Percentiles rank a stretch among this genome's conserved stretches.
These are phyloP conservation scores for Chaetomiaceae sp. DNA, from an alignment of 2,329 filamentous ascomycete genomes.

Conservation along the genomic window DNA sequence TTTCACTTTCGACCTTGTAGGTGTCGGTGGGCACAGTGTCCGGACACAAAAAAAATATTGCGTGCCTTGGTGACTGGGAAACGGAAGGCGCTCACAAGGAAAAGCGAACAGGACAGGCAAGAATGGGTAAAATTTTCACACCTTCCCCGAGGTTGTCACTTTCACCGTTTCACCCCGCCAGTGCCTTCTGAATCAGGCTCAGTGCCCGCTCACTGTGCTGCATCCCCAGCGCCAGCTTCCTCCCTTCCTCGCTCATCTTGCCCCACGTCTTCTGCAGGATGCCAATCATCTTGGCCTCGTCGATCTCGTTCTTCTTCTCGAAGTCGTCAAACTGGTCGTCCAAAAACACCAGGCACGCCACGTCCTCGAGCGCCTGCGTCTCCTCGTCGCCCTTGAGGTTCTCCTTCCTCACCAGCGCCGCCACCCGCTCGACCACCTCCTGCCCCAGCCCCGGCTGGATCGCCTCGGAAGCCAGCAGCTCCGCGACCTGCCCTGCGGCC, in stretches of 20 bases:
- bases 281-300: conserved; percentile 70
- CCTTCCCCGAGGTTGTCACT: too few species aligned
- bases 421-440: conserved; percentile 58
- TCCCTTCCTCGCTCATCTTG: conserved; percentile 64
- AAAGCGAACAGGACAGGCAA: background rate
- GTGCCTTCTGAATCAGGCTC: conserved; percentile 39
- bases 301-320: conserved; percentile 57
- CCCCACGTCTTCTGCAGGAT: conserved; percentile 71
- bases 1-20: too few species aligned
- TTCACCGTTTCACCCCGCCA: conserved; percentile 6
- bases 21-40: too few species aligned
- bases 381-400: conserved; percentile 57
- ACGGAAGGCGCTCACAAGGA: background rate
- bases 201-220: conserved; percentile 58
- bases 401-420: conserved; percentile 73
- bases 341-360: conserved; percentile 80
- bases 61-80: too few species aligned
- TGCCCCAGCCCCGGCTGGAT: conserved; percentile 36
- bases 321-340: conserved; percentile 84
- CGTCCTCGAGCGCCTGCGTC: conserved; percentile 75
- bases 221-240: conserved; percentile 61
- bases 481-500: conserved; percentile 48
- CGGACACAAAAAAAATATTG: too few species aligned
- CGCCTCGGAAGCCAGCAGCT: conserved; percentile 41
- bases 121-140: too few species aligned